These are phyloP conservation scores for Glycine tomentella DNA, from an alignment of 306 rosid species.

Conservation along the genomic window DNA sequence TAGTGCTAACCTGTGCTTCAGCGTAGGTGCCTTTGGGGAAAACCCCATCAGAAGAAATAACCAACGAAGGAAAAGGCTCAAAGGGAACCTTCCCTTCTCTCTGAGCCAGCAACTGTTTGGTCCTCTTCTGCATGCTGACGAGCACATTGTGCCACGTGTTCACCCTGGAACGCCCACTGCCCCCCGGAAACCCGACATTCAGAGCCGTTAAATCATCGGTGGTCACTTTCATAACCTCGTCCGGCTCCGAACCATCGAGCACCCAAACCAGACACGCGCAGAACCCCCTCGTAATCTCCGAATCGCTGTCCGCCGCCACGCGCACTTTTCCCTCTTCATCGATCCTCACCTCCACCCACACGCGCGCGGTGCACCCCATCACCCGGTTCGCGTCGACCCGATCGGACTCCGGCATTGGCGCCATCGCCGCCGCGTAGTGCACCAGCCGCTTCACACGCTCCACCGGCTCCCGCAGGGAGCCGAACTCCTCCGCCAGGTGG, in stretches of 20 bases:
- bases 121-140: conserved; percentile 83
- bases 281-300: conserved; percentile 83
- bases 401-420: conserved; percentile 51
- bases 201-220: conserved; percentile 76
- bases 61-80: conserved; percentile 80
- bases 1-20: conserved; percentile 83
- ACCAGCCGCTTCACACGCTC: conserved; percentile 75
- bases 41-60: conserved; percentile 71
- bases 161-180: conserved; percentile 68
- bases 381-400: conserved; percentile 79
- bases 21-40: conserved; percentile 87
- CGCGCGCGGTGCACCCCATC: conserved; percentile 97
- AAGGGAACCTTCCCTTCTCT: conserved; percentile 66
- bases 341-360: conserved; percentile 73
- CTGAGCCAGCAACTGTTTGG: conserved; percentile 71
- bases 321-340: conserved; percentile 73
- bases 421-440: conserved; percentile 58
- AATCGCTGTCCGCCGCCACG: conserved; percentile 83
- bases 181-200: conserved; percentile 69
- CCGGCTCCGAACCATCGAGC: conserved; percentile 76
- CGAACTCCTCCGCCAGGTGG: conserved; percentile 64
- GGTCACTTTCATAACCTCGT: conserved; percentile 65
- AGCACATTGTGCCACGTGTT: conserved; percentile 97
- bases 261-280: conserved; percentile 78
- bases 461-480: conserved; percentile 59